phyloP scores from a whole-genome alignment of 2,329 filamentous ascomycete species.

The Hypocrella siamensis region DNA sequence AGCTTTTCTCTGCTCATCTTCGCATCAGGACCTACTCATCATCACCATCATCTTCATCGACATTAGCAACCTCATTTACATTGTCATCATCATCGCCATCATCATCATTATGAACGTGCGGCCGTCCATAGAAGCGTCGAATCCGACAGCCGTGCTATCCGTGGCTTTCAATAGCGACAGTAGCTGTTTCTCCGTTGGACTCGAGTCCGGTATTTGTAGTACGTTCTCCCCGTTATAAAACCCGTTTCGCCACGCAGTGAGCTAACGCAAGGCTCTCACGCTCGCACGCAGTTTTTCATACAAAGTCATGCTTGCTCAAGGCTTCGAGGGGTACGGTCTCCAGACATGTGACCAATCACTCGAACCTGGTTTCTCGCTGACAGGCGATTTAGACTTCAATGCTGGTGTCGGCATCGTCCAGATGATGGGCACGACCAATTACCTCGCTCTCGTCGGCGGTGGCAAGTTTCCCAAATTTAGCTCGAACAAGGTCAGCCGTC shows the following conservation, averaged over 20 bases:
- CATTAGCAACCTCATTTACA: constrained; percentile 9
- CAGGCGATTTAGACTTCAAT: constrained; percentile 48
- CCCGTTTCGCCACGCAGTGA: background rate
- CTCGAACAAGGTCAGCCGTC: constrained; percentile 54
- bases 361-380: constrained; percentile 2
- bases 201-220: constrained; percentile 79
- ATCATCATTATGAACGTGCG: constrained; percentile 66
- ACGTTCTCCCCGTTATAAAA: constrained; percentile 16
- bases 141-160: constrained; percentile 61
- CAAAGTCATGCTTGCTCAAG: constrained; percentile 56
- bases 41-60: background rate
- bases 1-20: too few species aligned
- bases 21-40: too few species aligned
- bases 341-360: too few species aligned
- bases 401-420: constrained; percentile 69
- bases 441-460: constrained; percentile 78
- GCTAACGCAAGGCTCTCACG: background rate
- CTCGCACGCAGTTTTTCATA: constrained; percentile 45
- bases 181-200: constrained; percentile 73
- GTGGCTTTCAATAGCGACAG: constrained; percentile 74
- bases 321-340: constrained; percentile 32
- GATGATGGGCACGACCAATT: constrained; percentile 79
- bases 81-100: background rate
- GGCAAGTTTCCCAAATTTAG: constrained; percentile 74
- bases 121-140: constrained; percentile 65